Evolutionary conservation across 2,329 filamentous ascomycete species (phyloP), one percentile per base, ranked within the genome.

Genomic region (Zymoseptoria crescenta): DNA sequence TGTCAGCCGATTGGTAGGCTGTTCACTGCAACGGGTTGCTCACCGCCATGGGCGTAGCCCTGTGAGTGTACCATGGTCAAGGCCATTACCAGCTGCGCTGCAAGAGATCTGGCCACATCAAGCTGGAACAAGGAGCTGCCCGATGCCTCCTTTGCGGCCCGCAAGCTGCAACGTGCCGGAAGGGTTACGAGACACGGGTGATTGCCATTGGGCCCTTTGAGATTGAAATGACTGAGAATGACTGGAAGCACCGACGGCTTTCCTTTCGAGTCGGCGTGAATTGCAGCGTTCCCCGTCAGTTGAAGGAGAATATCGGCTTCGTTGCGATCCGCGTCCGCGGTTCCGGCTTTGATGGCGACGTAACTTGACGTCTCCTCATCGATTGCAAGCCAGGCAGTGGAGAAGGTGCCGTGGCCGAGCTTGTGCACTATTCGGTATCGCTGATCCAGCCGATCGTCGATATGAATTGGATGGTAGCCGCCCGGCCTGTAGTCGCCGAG

Each of bases 381-480:
- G 16, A 19, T 20, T 24, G 57, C 57, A 74, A 74, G 57, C 71
- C 71, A 10, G 70, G 50, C 53, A 70, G 64, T 73, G 74, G 57
- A 75, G 68, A 52, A 75, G 4, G 68, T 68, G 58, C 70, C 72
- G 63, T 64, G 69, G 30, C 69, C 72, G 54, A 74, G 53, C 62
- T 75, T 75, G 61, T 73, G 69, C 3, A 73, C 55, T 24, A 76
- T 61, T 55, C 67, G 69, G 54, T 74, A 75, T 52, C 70, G 65
- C 16, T 62, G 55, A 68, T 63, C 13, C 2, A 45, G 35, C 2
- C 35, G 35, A 13, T 45, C 35, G 20, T 69, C 71, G 0, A 74
- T 62, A 1, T 35, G 45, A 24, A 72, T 57, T 45, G 70, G 70
- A 56, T 74, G 68, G 58, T 71, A 73, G 19, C 72, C 57, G 6